Conservation (phyloP, 495 filamentous ascomycete genomes). For the Penicillium odoratum region DNA sequence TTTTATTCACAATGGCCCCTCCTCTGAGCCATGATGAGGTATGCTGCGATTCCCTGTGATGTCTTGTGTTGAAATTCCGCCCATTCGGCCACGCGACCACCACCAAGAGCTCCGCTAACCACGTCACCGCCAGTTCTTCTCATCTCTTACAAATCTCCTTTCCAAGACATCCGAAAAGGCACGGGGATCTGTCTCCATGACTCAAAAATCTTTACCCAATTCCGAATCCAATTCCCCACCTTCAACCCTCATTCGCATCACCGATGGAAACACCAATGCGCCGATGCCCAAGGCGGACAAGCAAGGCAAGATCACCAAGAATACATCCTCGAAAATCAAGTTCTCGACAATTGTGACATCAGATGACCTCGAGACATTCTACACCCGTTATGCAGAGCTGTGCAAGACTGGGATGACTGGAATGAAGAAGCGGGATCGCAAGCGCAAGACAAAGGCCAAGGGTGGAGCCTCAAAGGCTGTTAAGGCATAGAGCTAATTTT, state of each 20-base stretch:
- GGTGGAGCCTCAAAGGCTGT: slow-evolving; percentile 51
- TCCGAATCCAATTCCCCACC: slow-evolving; percentile 32
- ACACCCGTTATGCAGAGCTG: slow-evolving; percentile 82
- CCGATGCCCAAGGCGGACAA: slow-evolving; percentile 34
- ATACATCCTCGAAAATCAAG: slow-evolving; percentile 53
- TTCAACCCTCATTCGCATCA: slow-evolving; percentile 81
- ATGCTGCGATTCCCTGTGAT: slow-evolving; percentile 13
- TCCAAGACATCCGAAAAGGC: slow-evolving; percentile 62
- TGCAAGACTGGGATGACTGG: slow-evolving; percentile 85
- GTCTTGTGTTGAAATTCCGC: background rate
- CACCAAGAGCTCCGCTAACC: slow-evolving; percentile 16
- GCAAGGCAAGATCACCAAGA: slow-evolving; percentile 33
- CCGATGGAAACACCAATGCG: slow-evolving; percentile 61
- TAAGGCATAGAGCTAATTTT: slow-evolving; percentile 37
- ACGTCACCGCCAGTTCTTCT: slow-evolving; percentile 71
- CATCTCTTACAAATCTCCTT: slow-evolving; percentile 72
- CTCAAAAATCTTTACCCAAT: slow-evolving; percentile 65
- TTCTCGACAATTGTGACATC: slow-evolving; percentile 80
- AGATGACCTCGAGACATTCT: slow-evolving; percentile 76
- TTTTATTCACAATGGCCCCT: slow-evolving; percentile 46
- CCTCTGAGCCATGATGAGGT: slow-evolving; percentile 78
- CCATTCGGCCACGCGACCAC: slow-evolving; percentile 16
- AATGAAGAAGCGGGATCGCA: slow-evolving; percentile 91
- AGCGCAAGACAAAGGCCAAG: slow-evolving; percentile 68
- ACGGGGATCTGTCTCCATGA: slow-evolving; percentile 78